A percentile compares a stretch with the other conserved stretches of the same genome.
Conservation (phyloP, 495 filamentous ascomycete species). For the Tuber borchii region DNA sequence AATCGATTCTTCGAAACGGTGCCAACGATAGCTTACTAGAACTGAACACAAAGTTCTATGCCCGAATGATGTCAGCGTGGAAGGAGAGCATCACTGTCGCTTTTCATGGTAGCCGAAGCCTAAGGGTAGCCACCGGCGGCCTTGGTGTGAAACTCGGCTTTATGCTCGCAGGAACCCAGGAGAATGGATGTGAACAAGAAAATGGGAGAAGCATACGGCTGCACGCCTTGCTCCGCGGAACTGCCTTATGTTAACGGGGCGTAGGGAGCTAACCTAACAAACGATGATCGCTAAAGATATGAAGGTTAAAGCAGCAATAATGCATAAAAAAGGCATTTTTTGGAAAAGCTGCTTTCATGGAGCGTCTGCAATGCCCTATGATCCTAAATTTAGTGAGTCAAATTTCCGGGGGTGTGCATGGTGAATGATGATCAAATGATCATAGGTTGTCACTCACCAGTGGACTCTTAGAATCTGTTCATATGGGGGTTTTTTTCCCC, state of each 20-base stretch:
- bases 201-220: neutral
- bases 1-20: too few species aligned
- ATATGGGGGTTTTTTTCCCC: too few species aligned
- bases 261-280: neutral
- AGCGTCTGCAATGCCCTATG: neutral
- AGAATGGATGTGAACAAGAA: neutral
- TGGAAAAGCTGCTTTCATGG: neutral
- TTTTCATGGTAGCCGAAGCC: neutral
- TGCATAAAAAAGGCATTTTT: neutral
- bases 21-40: too few species aligned
- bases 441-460: neutral
- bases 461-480: neutral
- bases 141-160: neutral
- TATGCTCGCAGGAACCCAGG: neutral
- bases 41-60: too few species aligned
- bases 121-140: neutral
- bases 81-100: neutral
- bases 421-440: neutral
- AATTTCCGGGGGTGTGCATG: neutral
- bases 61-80: too few species aligned
- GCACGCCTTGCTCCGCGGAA: neutral
- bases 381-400: neutral
- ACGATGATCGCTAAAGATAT: neutral
- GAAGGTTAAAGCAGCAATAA: neutral
- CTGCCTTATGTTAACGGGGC: neutral